These are phyloP conservation scores for Biscogniauxia mediterranea DNA, from an alignment of 2,329 filamentous ascomycete genomes.

Conservation along the genomic window DNA sequence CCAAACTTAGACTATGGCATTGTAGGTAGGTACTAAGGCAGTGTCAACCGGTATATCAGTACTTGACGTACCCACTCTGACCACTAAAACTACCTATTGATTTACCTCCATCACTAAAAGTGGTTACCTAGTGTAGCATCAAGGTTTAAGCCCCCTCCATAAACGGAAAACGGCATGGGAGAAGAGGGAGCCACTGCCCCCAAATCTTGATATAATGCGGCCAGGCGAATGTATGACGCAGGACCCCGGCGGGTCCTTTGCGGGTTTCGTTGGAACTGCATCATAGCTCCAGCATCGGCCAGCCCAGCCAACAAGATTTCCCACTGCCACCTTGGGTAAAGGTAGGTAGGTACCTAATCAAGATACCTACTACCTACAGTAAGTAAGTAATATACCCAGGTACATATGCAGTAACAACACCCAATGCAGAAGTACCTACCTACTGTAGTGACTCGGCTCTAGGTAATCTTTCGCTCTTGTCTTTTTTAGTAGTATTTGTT, in stretches of 20 bases:
- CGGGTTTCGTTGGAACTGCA: constrained; percentile 23
- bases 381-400: too few relatives aligned
- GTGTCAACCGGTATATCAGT: too few relatives aligned
- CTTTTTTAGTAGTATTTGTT: not conserved
- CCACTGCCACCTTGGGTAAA: constrained; percentile 19
- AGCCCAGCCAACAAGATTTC: constrained; percentile 12
- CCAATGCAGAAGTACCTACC: not conserved
- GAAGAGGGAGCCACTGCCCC: not conserved
- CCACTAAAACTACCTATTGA: not conserved
- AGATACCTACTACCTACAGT: not conserved
- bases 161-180: not conserved
- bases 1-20: not conserved
- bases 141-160: not conserved
- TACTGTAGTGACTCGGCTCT: constrained; percentile 13
- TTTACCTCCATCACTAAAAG: not conserved
- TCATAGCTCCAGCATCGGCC: constrained; percentile 16
- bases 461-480: not conserved
- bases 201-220: not conserved
- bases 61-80: too few relatives aligned
- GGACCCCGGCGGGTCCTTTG: not conserved
- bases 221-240: not conserved
- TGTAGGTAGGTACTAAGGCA: not conserved
- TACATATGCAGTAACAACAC: not conserved
- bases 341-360: constrained; percentile 11
- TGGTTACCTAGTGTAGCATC: not conserved